phyloP scores from a whole-genome alignment of 2,329 filamentous ascomycete genomes.

The Talaromyces atroroseus region DNA sequence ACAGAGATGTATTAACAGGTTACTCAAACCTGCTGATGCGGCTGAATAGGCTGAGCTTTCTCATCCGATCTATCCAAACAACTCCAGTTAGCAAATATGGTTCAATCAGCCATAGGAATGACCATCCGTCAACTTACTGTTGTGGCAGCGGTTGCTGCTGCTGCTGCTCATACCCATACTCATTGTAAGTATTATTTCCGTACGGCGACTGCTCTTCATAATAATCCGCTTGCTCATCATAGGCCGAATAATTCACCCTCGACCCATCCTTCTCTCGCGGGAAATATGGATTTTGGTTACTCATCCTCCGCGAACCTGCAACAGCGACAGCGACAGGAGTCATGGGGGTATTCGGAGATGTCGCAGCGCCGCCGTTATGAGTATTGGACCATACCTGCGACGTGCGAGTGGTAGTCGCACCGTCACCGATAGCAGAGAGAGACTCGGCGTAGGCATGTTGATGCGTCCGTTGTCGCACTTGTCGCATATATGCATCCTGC shows the following conservation, averaged over 20 bases:
- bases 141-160: constrained; percentile 1
- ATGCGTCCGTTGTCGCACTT: constrained; percentile 12
- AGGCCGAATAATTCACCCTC: constrained; percentile 9
- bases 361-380: background rate
- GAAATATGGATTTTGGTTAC: constrained; percentile 1
- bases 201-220: constrained; percentile 11
- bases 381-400: constrained; percentile 8
- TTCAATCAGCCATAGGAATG: background rate
- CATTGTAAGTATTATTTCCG: constrained; percentile 3
- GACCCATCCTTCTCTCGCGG: constrained; percentile 1
- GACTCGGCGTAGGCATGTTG: constrained; percentile 12
- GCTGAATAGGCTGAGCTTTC: background rate
- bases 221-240: constrained; percentile 5
- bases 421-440: background rate
- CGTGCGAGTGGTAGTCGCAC: background rate
- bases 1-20: background rate
- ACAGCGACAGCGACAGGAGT: background rate
- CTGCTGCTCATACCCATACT: constrained; percentile 8
- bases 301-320: background rate
- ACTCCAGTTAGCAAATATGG: background rate
- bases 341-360: background rate
- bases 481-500: constrained; percentile 13
- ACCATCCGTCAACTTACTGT: background rate
- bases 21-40: background rate
- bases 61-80: background rate